These are phyloP conservation scores for Aspergillus aculeatus DNA, from an alignment of 2,329 filamentous ascomycete genomes.

Conservation along the genomic window DNA sequence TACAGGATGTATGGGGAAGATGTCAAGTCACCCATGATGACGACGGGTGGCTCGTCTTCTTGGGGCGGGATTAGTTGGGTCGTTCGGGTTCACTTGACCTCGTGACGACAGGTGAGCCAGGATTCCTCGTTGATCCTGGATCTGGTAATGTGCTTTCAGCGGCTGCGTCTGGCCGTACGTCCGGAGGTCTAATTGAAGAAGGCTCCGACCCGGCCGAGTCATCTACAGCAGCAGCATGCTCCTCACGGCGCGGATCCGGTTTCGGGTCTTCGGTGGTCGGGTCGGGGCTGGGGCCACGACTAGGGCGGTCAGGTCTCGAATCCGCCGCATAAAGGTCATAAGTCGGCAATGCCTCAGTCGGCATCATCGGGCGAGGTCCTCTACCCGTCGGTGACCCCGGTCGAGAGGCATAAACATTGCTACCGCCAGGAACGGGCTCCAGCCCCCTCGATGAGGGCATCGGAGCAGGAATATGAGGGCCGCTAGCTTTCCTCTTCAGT, in stretches of 20 bases:
- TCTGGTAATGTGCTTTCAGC: background rate
- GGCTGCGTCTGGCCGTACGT: background rate
- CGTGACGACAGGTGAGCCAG: background rate
- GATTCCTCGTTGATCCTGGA: background rate
- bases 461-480: slow-evolving; percentile 52
- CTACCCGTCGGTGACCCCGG: slow-evolving; percentile 35
- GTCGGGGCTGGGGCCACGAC: background rate
- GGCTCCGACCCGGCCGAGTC: background rate
- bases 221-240: background rate
- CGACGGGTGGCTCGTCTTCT: background rate
- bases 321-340: slow-evolving; percentile 6
- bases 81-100: background rate
- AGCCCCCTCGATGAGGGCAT: slow-evolving; percentile 52
- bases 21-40: background rate
- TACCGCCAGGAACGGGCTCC: slow-evolving; percentile 25
- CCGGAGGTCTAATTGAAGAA: background rate
- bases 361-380: background rate
- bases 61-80: background rate
- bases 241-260: background rate
- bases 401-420: slow-evolving; percentile 5
- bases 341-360: slow-evolving; percentile 10
- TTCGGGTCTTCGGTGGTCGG: background rate
- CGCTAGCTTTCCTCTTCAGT: slow-evolving; percentile 76
- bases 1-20: background rate
- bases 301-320: background rate